These are phyloP conservation scores for Eimeria zaria DNA, from an alignment of 169 alveolate genomes.

Conservation along the genomic window DNA sequence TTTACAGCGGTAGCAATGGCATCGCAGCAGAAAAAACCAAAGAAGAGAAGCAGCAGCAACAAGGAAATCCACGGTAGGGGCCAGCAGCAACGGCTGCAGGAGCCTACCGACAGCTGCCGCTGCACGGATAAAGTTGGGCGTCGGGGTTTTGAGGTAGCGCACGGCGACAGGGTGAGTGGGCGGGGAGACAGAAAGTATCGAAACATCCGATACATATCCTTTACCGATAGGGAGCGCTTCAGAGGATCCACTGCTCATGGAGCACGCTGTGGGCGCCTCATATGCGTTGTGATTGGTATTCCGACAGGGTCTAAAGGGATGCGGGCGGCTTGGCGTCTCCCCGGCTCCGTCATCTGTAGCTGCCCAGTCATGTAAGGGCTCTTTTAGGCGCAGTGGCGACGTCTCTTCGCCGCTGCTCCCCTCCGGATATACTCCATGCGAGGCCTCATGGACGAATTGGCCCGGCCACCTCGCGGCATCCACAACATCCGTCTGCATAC, in stretches of 20 bases:
- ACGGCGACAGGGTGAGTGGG: slow-evolving; percentile 49
- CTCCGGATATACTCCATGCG: slow-evolving; percentile 28
- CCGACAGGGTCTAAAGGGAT: not conserved
- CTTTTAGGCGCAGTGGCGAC: not conserved
- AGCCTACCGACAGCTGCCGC: slow-evolving; percentile 53
- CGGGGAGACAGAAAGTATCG: slow-evolving; percentile 13
- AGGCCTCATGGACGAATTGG: slow-evolving; percentile 5
- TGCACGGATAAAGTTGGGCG: slow-evolving; percentile 28
- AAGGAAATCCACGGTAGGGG: not conserved
- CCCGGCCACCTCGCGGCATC: not conserved
- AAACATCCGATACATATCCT: not conserved
- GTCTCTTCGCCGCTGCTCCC: slow-evolving; percentile 23
- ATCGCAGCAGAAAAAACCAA: not conserved
- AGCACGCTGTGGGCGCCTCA: not conserved
- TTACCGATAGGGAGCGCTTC: not conserved
- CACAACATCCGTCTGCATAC: slow-evolving; percentile 9
- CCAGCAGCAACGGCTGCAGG: slow-evolving; percentile 11
- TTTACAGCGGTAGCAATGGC: not conserved
- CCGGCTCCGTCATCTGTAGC: not conserved
- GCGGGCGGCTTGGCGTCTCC: not conserved
- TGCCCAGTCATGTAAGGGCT: not conserved
- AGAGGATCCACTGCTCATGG: not conserved
- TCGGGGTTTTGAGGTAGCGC: slow-evolving; percentile 46
- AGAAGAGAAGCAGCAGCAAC: not conserved
- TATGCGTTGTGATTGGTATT: not conserved